phyloP scores from a whole-genome alignment of 225 moss, liverwort and hornwort species.

The Bryum argenteum region DNA sequence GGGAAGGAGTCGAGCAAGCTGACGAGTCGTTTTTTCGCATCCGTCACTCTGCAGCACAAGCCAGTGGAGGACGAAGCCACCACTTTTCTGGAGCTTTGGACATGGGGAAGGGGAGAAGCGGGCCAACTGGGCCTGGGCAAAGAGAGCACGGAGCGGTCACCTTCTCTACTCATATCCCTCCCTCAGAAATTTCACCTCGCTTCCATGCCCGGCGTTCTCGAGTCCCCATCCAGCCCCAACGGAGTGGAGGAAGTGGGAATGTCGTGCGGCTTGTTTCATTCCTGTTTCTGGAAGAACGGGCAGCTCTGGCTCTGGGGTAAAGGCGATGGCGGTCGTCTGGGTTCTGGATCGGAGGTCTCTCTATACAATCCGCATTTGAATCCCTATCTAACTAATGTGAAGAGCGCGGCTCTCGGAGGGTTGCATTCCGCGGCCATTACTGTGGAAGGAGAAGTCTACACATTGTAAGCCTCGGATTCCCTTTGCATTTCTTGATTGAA shows the following conservation, averaged over 20 bases:
- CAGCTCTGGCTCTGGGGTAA: constrained; percentile 89
- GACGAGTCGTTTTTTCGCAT: constrained; percentile 13
- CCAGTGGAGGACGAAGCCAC: neutral
- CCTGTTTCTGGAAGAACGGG: constrained; percentile 72
- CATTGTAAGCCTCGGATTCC: constrained; percentile 53
- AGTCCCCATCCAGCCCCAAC: neutral
- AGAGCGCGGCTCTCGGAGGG: constrained; percentile 71
- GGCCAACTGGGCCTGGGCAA: constrained; percentile 81
- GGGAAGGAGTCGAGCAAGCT: neutral
- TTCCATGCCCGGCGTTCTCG: constrained; percentile 43
- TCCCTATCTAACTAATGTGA: constrained; percentile 47
- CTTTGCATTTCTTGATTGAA: neutral
- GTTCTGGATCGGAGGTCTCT: constrained; percentile 71
- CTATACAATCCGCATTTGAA: constrained; percentile 56
- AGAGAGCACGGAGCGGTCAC: constrained; percentile 74
- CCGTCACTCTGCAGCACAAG: neutral
- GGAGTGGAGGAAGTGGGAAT: constrained; percentile 51
- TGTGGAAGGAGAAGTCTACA: constrained; percentile 65
- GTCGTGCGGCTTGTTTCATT: constrained; percentile 84
- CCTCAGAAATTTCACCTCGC: constrained; percentile 41
- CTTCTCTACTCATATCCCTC: constrained; percentile 52
- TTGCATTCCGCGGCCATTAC: constrained; percentile 82
- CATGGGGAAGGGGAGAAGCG: constrained; percentile 84
- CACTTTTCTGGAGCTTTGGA: constrained; percentile 64
- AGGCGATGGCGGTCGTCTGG: constrained; percentile 84